Evolutionary conservation across 768 basidiomycete genomes (phyloP), one percentile per base, ranked within the genome.

Genomic region (Pleurotus sapidus): DNA sequence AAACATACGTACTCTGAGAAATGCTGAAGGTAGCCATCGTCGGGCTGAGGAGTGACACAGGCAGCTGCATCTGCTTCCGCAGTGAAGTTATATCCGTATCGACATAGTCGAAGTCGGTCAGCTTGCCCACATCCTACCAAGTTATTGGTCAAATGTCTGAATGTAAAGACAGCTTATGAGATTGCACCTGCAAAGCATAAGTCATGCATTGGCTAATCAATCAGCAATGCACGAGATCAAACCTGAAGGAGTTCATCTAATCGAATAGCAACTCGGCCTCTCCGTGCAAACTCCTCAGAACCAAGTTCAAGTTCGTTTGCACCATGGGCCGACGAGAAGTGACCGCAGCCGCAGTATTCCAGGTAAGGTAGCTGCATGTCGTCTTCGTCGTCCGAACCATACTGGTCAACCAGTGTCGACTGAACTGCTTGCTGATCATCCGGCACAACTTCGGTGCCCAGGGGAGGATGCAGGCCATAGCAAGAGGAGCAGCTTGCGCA

Each of bases 161-260:
- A 18, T 37, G 40, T 53, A 51, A 54, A 42, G 25, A 56, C 18
- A 51, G 49, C 42, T 30, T 34, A 20, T 40, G 11, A 57, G 17
- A 57, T 39, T 42, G 45, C 47, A 49, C 30, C 30, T 34, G 30
- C 11, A 34, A 34, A 34, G 30, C 30, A 34, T 34, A 34, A 34
- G 30, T 34, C 30, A 34, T 34, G 30, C 11, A 34, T 34, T 11
- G 15, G 45, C 55, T 17, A 57, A 46, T n/a, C 23, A 43, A 46
- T 42, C 55, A 23, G 37, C 51, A 43, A 46, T 59, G 45, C 25
- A 60, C 55, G 54, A 56, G 47, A 65, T 59, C 86, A 61, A 61
- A 91, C 93, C 81, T 93, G 82, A 47, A 95, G 72, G 55, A 90
- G 68, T 69, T 93, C 91, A 65, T 95, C 94, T 53, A 95, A 79